These are phyloP conservation scores for Ophiocordyceps australis DNA, from an alignment of 2,329 filamentous ascomycete genomes.

Conservation along the genomic window DNA sequence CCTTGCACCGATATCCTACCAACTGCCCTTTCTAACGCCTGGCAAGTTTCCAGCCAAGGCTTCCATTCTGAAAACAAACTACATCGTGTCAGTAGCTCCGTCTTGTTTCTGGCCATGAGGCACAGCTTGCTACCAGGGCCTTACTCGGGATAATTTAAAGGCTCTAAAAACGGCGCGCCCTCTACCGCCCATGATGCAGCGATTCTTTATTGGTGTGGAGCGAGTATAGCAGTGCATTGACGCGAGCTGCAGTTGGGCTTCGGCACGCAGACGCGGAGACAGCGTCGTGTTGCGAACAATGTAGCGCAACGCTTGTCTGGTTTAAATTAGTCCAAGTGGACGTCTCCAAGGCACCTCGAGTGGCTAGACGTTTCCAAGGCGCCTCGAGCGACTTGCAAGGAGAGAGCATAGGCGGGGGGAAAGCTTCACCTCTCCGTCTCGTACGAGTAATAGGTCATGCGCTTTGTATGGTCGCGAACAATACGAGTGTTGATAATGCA, in stretches of 20 bases:
- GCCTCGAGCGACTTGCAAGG: too few relatives aligned
- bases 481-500: conserved; percentile 74
- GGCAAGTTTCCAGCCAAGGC: conserved; percentile 73
- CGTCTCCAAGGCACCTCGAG: too few relatives aligned
- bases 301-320: conserved; percentile 80
- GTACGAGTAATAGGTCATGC: conserved; percentile 72
- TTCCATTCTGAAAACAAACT: conserved; percentile 90
- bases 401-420: too few relatives aligned
- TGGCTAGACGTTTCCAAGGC: too few relatives aligned
- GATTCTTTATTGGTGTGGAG: conserved; percentile 82
- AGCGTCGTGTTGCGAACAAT: conserved; percentile 86
- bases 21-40: conserved; percentile 90
- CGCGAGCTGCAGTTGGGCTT: conserved; percentile 81
- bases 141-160: conserved; percentile 80
- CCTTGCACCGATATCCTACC: conserved; percentile 48
- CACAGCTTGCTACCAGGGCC: too few relatives aligned
- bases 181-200: conserved; percentile 85
- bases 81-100: conserved; percentile 9
- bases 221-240: conserved; percentile 96
- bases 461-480: conserved; percentile 92
- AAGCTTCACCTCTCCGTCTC: conserved; percentile 86
- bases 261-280: conserved; percentile 61
- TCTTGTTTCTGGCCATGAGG: too few relatives aligned
- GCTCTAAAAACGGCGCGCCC: conserved; percentile 79
- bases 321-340: too few relatives aligned